Percentiles rank a stretch among this genome's conserved stretches.
Conservation (phyloP, 2,329 filamentous ascomycete species). For the Aspergillus thermomutatus region DNA sequence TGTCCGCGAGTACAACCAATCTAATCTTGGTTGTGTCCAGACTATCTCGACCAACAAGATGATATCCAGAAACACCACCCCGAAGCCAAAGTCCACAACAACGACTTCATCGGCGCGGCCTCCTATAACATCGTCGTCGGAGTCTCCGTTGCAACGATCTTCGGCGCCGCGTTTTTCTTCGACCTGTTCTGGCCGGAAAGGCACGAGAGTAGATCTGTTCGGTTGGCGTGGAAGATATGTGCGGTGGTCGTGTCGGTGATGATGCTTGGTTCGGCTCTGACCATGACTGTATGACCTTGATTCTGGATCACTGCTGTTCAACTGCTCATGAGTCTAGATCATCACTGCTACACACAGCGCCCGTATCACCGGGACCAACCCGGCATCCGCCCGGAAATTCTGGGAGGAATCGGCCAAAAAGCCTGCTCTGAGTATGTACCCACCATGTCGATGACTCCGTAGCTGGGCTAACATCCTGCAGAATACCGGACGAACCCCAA, state of each 20-base stretch:
- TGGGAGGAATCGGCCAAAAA: slow-evolving; percentile 29
- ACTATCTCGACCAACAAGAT: slow-evolving; percentile 55
- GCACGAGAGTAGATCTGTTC: slow-evolving; percentile 47
- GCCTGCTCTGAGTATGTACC: slow-evolving; percentile 28
- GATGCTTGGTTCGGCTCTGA: slow-evolving; percentile 45
- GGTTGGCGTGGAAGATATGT: slow-evolving; percentile 54
- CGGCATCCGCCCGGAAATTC: slow-evolving; percentile 25
- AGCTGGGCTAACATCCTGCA: slow-evolving; percentile 8
- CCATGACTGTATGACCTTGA: slow-evolving; percentile 42
- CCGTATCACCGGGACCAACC: slow-evolving; percentile 43
- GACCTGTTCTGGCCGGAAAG: slow-evolving; percentile 60
- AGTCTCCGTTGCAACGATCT: slow-evolving; percentile 56
- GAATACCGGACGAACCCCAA: slow-evolving; percentile 50
- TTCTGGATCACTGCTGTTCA: neutral
- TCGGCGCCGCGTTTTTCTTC: slow-evolving; percentile 60
- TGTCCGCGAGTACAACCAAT: neutral
- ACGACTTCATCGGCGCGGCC: slow-evolving; percentile 54
- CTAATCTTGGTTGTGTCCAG: slow-evolving; percentile 24
- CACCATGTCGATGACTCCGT: too few species aligned
- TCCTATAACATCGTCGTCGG: slow-evolving; percentile 60
- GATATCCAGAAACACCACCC: slow-evolving; percentile 41
- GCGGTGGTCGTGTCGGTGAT: slow-evolving; percentile 48
- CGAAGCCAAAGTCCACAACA: slow-evolving; percentile 49
- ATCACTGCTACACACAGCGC: slow-evolving; percentile 49
- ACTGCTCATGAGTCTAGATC: slow-evolving; percentile 20